Base-by-base conservation (phyloP, 345 rosid species). In the Gossypium ekmanianum region DNA sequence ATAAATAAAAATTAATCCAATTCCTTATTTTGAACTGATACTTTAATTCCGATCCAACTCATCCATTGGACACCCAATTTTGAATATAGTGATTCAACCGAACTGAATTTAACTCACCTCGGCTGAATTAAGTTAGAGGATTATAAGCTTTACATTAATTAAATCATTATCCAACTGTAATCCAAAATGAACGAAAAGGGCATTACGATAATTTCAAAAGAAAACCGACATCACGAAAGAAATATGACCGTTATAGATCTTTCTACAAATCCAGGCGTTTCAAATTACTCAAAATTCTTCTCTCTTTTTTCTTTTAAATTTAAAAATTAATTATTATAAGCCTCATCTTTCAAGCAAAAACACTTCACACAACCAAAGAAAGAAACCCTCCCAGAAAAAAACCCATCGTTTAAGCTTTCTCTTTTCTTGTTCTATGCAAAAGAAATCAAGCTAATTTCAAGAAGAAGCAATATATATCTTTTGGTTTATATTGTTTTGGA, bases 221-320 rank as follows among this genome's bases (percentile, higher is more conserved):
- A 5, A 41, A 44, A 22, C 55, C 55, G 52, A 67, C 71, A 67
- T 22, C 71, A 67, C 26, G 71, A 22, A 45, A 7, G n/a, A 45
- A 45, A 67, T 67, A 45, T 67, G 71, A 67, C 71, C 71, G 71
- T 67, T 67, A 45, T 48, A 67, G 51, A 61, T 27, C 41, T 11
- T 4, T 47, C 55, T 67, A 12, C 71, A 67, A 67, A 59, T 59
- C 64, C 64, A 59, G 41, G 64, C 64, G 64, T 59, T 59, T 59
- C 64, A 59, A 67, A 44, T 45, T 11, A 45, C 55, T 59, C 12
- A 24, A 24, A 58, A 58, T 1, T 58, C 45, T 34, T 34, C 41
- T 34, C 41, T 34, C 41, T 5, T 34, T 34, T 34, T n/a, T 41
- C 12, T 20, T 57, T 57, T 18, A 3, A 9, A 10, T 43, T 65